Conservation (phyloP, 169 alveolate species). For the Blepharisma undulans region DNA sequence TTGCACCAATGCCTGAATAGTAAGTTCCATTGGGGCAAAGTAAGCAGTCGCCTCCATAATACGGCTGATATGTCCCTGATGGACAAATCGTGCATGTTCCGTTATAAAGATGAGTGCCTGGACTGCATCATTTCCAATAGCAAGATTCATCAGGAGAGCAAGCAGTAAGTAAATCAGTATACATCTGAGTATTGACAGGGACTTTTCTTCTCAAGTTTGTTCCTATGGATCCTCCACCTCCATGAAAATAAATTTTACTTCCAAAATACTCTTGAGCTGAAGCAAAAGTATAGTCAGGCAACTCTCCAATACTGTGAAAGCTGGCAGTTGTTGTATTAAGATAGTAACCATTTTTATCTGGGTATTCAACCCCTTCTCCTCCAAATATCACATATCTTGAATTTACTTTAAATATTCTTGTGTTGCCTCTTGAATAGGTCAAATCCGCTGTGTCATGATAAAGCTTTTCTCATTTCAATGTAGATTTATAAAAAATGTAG, state of each 20-base stretch:
- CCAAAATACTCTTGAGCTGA: background rate
- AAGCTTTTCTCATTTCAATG: background rate
- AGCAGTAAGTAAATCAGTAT: background rate
- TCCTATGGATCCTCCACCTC: background rate
- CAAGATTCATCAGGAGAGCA: background rate
- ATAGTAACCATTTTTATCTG: background rate
- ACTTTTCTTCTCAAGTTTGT: background rate
- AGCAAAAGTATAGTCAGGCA: background rate
- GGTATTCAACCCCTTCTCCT: background rate
- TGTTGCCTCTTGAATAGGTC: background rate
- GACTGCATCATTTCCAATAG: background rate
- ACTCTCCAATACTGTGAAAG: background rate
- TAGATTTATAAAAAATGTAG: background rate
- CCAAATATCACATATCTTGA: background rate
- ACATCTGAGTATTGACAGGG: background rate
- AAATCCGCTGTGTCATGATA: background rate
- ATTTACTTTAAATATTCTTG: background rate
- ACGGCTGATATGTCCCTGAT: background rate
- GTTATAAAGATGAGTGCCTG: background rate
- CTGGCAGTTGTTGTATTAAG: background rate
- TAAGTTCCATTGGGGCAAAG: background rate
- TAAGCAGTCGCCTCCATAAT: background rate
- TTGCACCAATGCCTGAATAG: background rate
- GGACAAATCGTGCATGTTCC: background rate
- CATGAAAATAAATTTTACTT: background rate